Evolutionary conservation across 805 yeast genomes (phyloP).

Genomic region (Middelhovenomyces tepae): DNA sequence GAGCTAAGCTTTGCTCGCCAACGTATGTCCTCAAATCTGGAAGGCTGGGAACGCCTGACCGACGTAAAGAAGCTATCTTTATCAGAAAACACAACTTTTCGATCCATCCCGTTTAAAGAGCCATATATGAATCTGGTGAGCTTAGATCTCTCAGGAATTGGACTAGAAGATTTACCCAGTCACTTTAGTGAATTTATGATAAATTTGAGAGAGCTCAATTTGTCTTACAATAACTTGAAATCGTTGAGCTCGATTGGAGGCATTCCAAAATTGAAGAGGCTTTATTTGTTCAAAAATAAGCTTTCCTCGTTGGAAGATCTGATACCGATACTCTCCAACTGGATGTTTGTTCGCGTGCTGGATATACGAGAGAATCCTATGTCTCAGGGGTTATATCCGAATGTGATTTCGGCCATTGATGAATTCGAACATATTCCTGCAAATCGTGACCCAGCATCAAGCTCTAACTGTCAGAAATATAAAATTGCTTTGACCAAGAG

Average conservation of each 20-base stretch:
- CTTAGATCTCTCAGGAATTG: conserved; percentile 24
- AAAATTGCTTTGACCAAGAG: too few relatives aligned
- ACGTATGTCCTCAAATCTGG: not conserved
- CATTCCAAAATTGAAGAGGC: conserved; percentile 21
- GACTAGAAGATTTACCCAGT: conserved; percentile 19
- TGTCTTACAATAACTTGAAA: conserved; percentile 22
- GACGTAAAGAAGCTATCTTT: conserved; percentile 32
- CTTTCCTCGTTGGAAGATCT: conserved; percentile 16
- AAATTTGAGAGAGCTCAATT: conserved; percentile 27
- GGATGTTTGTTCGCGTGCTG: conserved; percentile 16
- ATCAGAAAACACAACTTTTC: conserved; percentile 28
- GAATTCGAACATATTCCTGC: too few relatives aligned
- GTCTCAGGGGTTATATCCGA: conserved; percentile 18
- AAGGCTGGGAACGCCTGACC: conserved; percentile 11
- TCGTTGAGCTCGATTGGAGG: conserved; percentile 20
- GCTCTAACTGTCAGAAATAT: too few relatives aligned
- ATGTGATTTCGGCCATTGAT: not conserved
- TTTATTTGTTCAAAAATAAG: conserved; percentile 23
- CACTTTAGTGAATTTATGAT: conserved; percentile 18
- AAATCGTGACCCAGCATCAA: too few relatives aligned
- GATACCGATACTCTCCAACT: conserved; percentile 13
- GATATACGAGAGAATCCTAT: conserved; percentile 27
- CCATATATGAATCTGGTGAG: conserved; percentile 25
- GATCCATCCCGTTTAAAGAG: conserved; percentile 13
- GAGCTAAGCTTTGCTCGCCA: not conserved